Percentiles rank a stretch among this genome's conserved stretches.
These are phyloP conservation scores for Bacterosira constricta DNA, from an alignment of 108 stramenopile genomes.

Conservation along the genomic window DNA sequence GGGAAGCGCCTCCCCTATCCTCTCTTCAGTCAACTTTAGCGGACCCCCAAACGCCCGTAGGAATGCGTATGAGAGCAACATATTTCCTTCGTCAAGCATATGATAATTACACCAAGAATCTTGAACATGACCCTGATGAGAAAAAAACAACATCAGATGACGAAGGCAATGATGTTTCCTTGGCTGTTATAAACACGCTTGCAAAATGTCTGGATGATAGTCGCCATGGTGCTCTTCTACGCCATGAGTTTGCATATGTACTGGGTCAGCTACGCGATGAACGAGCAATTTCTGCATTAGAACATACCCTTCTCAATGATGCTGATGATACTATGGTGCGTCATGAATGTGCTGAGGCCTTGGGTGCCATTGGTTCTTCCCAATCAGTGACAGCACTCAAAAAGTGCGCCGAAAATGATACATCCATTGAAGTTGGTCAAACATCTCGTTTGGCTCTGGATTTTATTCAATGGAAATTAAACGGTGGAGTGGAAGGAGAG, in stretches of 20 bases:
- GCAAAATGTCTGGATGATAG: slow-evolving; percentile 47
- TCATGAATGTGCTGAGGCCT: slow-evolving; percentile 95
- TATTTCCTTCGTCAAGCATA: slow-evolving; percentile 68
- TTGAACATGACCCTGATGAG: slow-evolving; percentile 12
- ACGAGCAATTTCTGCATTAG: slow-evolving; percentile 57
- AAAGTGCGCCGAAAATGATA: slow-evolving; percentile 32
- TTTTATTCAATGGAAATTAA: slow-evolving; percentile 72
- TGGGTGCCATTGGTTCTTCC: slow-evolving; percentile 80
- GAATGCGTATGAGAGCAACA: slow-evolving; percentile 90
- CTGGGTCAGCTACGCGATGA: slow-evolving; percentile 93
- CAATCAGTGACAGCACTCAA: slow-evolving; percentile 53
- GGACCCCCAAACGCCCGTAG: slow-evolving; percentile 74
- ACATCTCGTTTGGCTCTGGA: slow-evolving; percentile 91
- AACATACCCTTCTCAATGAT: slow-evolving; percentile 53
- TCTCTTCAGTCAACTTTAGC: slow-evolving; percentile 49
- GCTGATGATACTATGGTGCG: slow-evolving; percentile 93
- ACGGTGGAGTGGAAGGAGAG: slow-evolving; percentile 41
- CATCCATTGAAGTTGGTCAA: slow-evolving; percentile 84
- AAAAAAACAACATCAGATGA: slow-evolving; percentile 5
- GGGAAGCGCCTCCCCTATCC: slow-evolving; percentile 64
- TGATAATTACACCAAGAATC: slow-evolving; percentile 46
- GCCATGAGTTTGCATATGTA: slow-evolving; percentile 98
- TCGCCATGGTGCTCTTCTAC: slow-evolving; percentile 84
- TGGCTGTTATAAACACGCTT: slow-evolving; percentile 52
- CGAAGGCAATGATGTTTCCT: slow-evolving; percentile 15